Percentiles rank a stretch among this genome's conserved stretches.
Evolutionary conservation across 805 yeast species (phyloP).

Genomic region (Lachancea sp.): DNA sequence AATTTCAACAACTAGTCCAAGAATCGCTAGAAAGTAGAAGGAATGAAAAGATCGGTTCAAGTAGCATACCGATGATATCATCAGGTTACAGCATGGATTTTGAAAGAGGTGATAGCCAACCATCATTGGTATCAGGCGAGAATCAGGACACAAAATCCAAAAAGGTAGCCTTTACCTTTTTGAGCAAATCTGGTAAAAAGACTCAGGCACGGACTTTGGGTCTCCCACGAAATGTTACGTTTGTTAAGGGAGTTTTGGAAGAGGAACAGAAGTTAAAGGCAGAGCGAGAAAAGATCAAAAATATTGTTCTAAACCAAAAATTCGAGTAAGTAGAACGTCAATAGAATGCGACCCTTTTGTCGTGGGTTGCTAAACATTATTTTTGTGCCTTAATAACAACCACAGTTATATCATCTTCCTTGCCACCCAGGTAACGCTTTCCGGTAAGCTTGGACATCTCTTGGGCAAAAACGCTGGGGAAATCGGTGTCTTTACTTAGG

Average conservation of each 20-base stretch:
- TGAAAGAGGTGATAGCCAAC: not conserved
- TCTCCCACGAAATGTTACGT: slow-evolving; percentile 48
- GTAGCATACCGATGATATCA: slow-evolving; percentile 23
- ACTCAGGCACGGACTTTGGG: slow-evolving; percentile 39
- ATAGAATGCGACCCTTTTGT: not conserved
- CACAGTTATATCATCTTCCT: slow-evolving; percentile 89
- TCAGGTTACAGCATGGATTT: slow-evolving; percentile 8
- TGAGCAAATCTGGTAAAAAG: slow-evolving; percentile 49
- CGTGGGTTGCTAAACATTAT: not conserved
- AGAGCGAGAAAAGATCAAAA: slow-evolving; percentile 53
- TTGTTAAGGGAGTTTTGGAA: slow-evolving; percentile 46
- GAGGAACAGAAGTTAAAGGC: slow-evolving; percentile 45
- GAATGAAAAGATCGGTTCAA: slow-evolving; percentile 25
- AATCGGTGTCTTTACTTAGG: slow-evolving; percentile 64
- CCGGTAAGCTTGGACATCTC: slow-evolving; percentile 61
- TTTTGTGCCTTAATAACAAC: slow-evolving; percentile 68
- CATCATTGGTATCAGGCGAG: not conserved
- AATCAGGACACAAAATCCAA: slow-evolving; percentile 10
- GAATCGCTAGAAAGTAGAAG: slow-evolving; percentile 43
- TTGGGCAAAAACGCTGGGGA: slow-evolving; percentile 82
- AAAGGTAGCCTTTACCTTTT: slow-evolving; percentile 44
- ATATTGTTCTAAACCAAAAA: slow-evolving; percentile 40
- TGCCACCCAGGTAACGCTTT: slow-evolving; percentile 78
- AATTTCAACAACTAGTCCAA: slow-evolving; percentile 46
- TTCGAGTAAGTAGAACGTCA: slow-evolving; percentile 26